A percentile compares a stretch with the other conserved stretches of the same genome.
Conservation (phyloP, 2,329 filamentous ascomycete genomes). For the Phoma sp. region DNA sequence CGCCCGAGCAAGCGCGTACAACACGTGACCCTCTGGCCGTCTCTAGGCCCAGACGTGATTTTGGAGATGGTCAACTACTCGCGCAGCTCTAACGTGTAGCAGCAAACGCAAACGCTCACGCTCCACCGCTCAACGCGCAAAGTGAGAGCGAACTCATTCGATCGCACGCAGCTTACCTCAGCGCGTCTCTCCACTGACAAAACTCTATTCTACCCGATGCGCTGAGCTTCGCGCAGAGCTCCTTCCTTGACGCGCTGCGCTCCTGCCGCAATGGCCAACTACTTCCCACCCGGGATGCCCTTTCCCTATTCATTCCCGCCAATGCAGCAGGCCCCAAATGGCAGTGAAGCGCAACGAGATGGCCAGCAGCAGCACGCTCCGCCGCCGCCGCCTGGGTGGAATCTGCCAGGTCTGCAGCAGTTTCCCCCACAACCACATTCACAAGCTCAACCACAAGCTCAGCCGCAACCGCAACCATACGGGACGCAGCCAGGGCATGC, state of each 20-base stretch:
- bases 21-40: conserved; percentile 12
- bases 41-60: conserved; percentile 4
- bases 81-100: conserved; percentile 1
- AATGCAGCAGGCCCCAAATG: conserved; percentile 6
- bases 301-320: conserved; percentile 28
- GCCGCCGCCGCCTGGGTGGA: conserved; percentile 16
- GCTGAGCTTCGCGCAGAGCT: conserved; percentile 21
- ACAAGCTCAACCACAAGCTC: not conserved
- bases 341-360: conserved; percentile 4
- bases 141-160: not conserved
- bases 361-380: conserved; percentile 8
- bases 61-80: conserved; percentile 1
- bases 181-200: not conserved
- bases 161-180: not conserved
- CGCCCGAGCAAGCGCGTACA: not conserved
- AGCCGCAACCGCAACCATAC: not conserved
- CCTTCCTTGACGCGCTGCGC: conserved; percentile 16
- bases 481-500: conserved; percentile 10
- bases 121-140: conserved; percentile 1
- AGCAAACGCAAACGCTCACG: not conserved
- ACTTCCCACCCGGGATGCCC: conserved; percentile 31
- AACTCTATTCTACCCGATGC: conserved; percentile 15
- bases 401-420: conserved; percentile 8
- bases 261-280: conserved; percentile 34
- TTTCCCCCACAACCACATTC: conserved; percentile 11